Conservation (phyloP, 2,329 filamentous ascomycete species). For the Stachybotrys chartarum region DNA sequence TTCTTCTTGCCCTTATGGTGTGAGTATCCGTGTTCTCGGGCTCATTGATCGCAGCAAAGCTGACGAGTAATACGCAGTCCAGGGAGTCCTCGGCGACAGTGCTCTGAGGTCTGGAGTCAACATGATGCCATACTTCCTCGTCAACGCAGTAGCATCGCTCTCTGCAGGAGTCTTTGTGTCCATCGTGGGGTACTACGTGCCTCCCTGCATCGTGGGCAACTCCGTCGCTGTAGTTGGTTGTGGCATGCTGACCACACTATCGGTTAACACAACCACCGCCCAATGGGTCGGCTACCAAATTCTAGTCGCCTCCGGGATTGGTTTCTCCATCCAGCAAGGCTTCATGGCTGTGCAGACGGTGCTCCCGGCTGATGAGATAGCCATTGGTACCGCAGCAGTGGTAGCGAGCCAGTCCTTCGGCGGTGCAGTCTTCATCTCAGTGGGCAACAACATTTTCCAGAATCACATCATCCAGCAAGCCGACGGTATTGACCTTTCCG, state of each 20-base stretch:
- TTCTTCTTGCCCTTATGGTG: neutral
- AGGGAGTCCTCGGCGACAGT: neutral
- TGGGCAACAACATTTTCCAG: conserved; percentile 1
- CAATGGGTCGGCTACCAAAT: neutral
- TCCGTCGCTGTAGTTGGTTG: neutral
- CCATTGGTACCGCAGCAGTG: neutral
- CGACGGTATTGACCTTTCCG: neutral
- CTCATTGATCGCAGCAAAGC: neutral
- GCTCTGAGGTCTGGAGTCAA: neutral
- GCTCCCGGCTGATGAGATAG: neutral
- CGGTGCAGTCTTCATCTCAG: neutral
- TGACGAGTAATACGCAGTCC: neutral
- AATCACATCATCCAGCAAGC: neutral
- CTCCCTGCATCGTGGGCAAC: neutral
- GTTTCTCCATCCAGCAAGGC: neutral
- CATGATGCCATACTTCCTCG: neutral
- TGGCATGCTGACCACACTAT: neutral
- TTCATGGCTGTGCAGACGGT: neutral
- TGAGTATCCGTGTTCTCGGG: neutral
- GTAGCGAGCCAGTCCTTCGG: neutral
- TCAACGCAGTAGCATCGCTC: neutral
- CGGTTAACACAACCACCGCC: neutral
- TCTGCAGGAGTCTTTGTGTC: neutral
- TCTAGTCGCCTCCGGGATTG: neutral
- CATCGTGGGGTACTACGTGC: neutral